Base-by-base conservation (phyloP, 2,329 filamentous ascomycete genomes). In the Rutstroemia sydowiana region DNA sequence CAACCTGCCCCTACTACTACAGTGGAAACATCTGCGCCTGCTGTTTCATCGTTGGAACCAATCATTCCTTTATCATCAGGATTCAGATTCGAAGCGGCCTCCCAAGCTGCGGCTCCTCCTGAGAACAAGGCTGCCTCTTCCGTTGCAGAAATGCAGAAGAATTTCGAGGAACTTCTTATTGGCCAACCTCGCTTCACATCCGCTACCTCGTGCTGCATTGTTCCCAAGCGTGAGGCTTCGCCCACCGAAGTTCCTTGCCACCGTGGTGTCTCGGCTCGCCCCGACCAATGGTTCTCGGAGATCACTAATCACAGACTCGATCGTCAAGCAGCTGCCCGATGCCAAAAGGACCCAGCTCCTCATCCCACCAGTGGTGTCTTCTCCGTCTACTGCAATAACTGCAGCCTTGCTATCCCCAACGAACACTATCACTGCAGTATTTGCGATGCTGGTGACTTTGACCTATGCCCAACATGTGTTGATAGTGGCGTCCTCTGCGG, bases 351-450 rank as follows among this genome's bases (percentile, higher is more conserved):
- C n/a, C n/a, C n/a, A n/a, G 31, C 48, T 45, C 36, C 46, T 21
- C 16, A 32, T 36, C 48, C 45, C 23, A 48, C 47, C 36, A 57
- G 14, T 4, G 34, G 57, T 50, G 72, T 78, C 43, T 95, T 91
- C 70, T 87, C 87, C 11, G 90, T 98, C 41, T 95, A 88, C 75
- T 98, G 93, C 79, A 97, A 98, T 73, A 79, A 81, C 67, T 98
- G 93, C 70, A 85, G 89, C 60, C 75, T 74, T 55, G 80, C 83
- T 39, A 89, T 96, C 63, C 79, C 85, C 26, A 83, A 89, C 61
- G 79, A 82, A 47, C 92, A 98, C 70, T 98, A 88, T 70, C 93
- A 98, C 72, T 98, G 95, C 75, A 87, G 87, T 59, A 88, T 87
- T 53, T 98, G 93, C 66, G 89, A 97, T 58, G 81, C 86, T 52